phyloP scores from a whole-genome alignment of 1,284 basidiomycete genomes.

The Vanrija sp. region DNA sequence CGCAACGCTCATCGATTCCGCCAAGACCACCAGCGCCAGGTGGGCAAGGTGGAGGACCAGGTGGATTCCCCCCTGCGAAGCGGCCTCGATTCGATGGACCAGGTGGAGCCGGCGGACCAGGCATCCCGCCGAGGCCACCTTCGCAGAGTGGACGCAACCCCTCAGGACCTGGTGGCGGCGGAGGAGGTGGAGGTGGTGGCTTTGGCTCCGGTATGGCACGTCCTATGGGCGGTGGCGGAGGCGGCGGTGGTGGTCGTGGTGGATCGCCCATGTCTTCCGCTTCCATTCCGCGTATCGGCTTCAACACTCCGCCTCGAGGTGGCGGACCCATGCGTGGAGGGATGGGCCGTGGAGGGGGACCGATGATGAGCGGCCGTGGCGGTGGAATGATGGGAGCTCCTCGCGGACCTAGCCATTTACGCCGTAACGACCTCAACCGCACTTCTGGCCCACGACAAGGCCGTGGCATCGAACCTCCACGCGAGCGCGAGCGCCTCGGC shows the following conservation, averaged over 20 bases:
- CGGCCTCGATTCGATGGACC: slow-evolving; percentile 77
- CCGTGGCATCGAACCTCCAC: slow-evolving; percentile 7
- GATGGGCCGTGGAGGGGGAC: slow-evolving; percentile 26
- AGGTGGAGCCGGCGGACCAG: slow-evolving; percentile 45
- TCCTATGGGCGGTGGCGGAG: slow-evolving; percentile 27
- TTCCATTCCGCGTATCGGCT: slow-evolving; percentile 15
- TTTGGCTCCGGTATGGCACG: slow-evolving; percentile 14
- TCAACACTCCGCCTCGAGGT: slow-evolving; percentile 48
- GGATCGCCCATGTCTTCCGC: slow-evolving; percentile 7
- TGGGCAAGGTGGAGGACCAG: slow-evolving; percentile 9
- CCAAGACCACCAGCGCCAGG: slow-evolving; percentile 6
- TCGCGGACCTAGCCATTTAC: neutral
- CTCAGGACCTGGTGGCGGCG: slow-evolving; percentile 4
- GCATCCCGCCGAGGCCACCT: slow-evolving; percentile 24
- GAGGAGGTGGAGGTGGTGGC: neutral
- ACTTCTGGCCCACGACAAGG: neutral
- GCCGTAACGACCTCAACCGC: neutral
- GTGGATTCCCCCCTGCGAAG: slow-evolving; percentile 55
- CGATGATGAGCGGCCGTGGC: slow-evolving; percentile 12
- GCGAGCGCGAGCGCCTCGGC: slow-evolving; percentile 10
- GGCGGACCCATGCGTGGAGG: slow-evolving; percentile 51
- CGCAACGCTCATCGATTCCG: neutral
- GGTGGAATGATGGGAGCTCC: slow-evolving; percentile 9
- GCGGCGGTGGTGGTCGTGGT: slow-evolving; percentile 14
- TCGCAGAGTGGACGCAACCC: too few relatives aligned